Base-by-base conservation (phyloP, 2,329 filamentous ascomycete genomes). In the Xylaria sp. region DNA sequence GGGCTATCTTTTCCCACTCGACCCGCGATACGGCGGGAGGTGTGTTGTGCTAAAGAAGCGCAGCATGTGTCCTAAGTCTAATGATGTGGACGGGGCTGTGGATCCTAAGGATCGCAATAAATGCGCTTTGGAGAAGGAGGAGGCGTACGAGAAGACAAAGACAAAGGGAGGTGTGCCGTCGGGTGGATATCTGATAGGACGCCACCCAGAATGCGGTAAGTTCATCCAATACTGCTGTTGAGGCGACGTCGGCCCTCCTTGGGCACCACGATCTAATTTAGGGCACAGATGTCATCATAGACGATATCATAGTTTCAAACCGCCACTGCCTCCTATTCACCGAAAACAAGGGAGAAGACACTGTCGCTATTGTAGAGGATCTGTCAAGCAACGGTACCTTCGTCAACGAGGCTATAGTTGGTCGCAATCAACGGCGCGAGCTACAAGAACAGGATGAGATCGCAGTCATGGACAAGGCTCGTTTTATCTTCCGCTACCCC, bases 361-460 rank as follows among this genome's bases (percentile, higher is more conserved):
- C 84, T 72, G 86, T 89, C 49, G 95, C 93, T 9, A 87, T 98
- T 13, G 81, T 99, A 5, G 94, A 99, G 79, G 96, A 99, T 79
- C 83, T 98, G 23, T 99, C 96, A 6, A 96, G 90, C 77, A 99
- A 99, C 78, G 96, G 96, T 59, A 99, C 97, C 0, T 99, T 94
- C 78, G 91, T 99, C 74, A 98, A 98, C 77, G 94, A 97, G 75
- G 91, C 90, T 17, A 87, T 97, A 36, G 89, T 99, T 28, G 96
- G 96, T 28, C 91, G 95, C 60, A 99, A 99, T 80, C 93, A 97
- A 80, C 88, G 93, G 63, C 89, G 95, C 67, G 93, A 97, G 79
- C 85, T 99, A 33, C 86, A 94, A 74, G 93, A 98, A 74, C 90
- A 92, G 44, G 96, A 99, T 74, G 94, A 98, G 79, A 92, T 99